Percentiles rank a stretch among this genome's conserved stretches.
Conservation (phyloP, 805 yeast species). For the Candida boleticola region DNA sequence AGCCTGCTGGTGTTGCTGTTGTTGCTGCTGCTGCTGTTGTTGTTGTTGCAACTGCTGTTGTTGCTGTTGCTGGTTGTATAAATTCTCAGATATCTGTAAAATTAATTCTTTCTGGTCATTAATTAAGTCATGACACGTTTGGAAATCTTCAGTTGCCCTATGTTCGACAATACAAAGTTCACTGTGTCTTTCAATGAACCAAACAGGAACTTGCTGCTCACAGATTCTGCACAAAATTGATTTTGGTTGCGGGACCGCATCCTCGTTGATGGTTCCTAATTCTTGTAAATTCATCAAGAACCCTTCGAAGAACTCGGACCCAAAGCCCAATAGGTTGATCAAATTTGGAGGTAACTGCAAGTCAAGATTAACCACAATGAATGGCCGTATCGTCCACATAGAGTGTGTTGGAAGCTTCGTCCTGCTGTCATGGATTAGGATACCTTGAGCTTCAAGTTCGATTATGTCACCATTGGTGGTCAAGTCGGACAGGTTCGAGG, state of each 20-base stretch:
- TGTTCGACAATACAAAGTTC: constrained; percentile 86
- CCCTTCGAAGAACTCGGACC: constrained; percentile 77
- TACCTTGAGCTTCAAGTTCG: constrained; percentile 92
- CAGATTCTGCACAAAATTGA: constrained; percentile 87
- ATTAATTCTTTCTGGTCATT: constrained; percentile 65
- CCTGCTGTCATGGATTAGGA: constrained; percentile 63
- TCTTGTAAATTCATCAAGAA: constrained; percentile 67
- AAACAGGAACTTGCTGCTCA: constrained; percentile 85
- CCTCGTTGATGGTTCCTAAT: constrained; percentile 60
- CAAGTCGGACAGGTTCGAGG: constrained; percentile 25
- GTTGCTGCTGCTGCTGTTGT: constrained; percentile 11
- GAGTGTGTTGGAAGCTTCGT: constrained; percentile 69
- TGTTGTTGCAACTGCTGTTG: constrained; percentile 11
- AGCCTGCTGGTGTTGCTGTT: constrained; percentile 17
- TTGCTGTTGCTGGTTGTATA: constrained; percentile 20
- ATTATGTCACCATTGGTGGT: constrained; percentile 59
- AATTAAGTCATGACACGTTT: constrained; percentile 69
- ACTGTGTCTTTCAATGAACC: constrained; percentile 95
- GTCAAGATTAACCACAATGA: constrained; percentile 58
- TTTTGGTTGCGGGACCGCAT: constrained; percentile 72
- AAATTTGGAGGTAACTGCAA: constrained; percentile 69
- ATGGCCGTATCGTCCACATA: constrained; percentile 91
- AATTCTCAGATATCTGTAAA: constrained; percentile 39
- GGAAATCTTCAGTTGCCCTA: constrained; percentile 73
- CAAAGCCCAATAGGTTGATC: constrained; percentile 81